Evolutionary conservation across 2,329 filamentous ascomycete genomes (phyloP), one percentile per base, ranked within the genome.

Genomic region (Apiospora phragmitis): DNA sequence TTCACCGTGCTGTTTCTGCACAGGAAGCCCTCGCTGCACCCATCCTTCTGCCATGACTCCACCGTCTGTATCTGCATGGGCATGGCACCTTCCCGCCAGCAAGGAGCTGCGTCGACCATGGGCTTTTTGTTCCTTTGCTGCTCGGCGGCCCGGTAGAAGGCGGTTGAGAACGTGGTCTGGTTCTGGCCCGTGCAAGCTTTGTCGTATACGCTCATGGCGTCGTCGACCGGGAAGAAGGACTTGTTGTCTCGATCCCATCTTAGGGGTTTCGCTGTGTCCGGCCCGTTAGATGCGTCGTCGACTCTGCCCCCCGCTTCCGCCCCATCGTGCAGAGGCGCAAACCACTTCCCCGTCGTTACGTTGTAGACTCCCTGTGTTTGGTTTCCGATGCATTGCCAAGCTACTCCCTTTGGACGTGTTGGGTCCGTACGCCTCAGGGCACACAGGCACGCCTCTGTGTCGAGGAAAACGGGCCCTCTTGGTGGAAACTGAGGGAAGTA

Each of bases 1-100:
- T 85, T 85, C 55, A 83, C 77, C 5, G 83, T 85, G 71, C 85
- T 85, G 68, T 85, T 85, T 43, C 75, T 72, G 84, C 84, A 85
- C 29, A 83, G 74, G 51, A 85, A 85, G 4, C 84, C 84, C 47
- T 79, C 76, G 9, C 74, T 77, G 69, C 84, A 85, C 1, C 84
- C 83, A 6, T 77, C 69, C 14, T 70, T 47, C 35, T 76, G 69
- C 84, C 83, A 85, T 7, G 76, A 75, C 1, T 76, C 74, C 11
- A 80, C 77, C 35, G 75, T 73, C 71, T 85, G 82, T 3, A 85
- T 81, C 68, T 80, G 77, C 29, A 85, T 75, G 1, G 83, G 83
- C 5, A 83, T 67, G 2, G 82, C 83, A 1, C 79, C 82, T 0
- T 78, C 76, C 51, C 80, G 75, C 76, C 79, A 84, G 70, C 84